Percentiles rank a stretch among this genome's conserved stretches.
phyloP scores from a whole-genome alignment of 495 filamentous ascomycete species.

The Trichoderma asperelloides region DNA sequence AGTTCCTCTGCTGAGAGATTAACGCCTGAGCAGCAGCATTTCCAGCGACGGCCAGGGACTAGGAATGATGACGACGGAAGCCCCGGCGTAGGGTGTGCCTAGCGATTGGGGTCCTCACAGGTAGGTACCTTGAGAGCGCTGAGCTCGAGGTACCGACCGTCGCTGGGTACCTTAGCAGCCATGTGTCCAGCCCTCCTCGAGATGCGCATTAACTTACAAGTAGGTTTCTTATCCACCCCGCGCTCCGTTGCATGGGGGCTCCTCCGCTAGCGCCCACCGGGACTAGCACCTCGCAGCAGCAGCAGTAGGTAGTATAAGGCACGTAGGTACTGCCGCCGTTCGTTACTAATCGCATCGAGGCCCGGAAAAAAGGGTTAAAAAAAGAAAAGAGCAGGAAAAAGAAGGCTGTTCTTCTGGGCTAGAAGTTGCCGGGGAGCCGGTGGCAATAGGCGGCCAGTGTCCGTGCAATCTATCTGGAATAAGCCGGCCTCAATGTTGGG shows the following conservation, averaged over 20 bases:
- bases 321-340: not conserved
- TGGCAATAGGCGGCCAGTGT: constrained; percentile 1
- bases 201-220: not conserved
- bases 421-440: not conserved
- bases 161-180: not conserved
- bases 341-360: not conserved
- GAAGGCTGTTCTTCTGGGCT: not conserved
- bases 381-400: not conserved
- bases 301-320: not conserved
- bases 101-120: not conserved
- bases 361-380: not conserved
- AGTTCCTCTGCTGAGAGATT: not conserved
- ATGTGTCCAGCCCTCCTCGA: not conserved
- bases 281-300: not conserved
- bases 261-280: not conserved
- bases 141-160: not conserved
- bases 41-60: not conserved
- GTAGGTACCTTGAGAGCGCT: not conserved
- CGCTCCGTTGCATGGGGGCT: not conserved
- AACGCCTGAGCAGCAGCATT: not conserved
- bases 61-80: not conserved
- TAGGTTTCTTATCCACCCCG: not conserved
- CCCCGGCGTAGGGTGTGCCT: not conserved
- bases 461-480: not conserved
- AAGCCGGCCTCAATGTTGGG: not conserved